Evolutionary conservation across 805 yeast species (phyloP).

Genomic region (Dipodascus albidus): DNA sequence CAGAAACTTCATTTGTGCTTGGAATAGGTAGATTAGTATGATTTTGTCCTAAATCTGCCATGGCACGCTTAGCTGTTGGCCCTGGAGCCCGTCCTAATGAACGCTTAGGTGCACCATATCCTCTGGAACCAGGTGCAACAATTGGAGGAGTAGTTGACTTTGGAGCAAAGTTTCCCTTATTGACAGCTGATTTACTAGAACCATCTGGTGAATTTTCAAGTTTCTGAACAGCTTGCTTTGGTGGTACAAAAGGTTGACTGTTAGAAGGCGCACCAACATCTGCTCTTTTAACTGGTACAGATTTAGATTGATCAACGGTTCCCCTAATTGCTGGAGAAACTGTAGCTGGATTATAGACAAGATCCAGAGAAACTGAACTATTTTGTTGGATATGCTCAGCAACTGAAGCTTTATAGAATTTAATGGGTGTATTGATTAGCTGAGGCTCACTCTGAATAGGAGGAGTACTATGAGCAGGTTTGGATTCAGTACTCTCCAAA

Average conservation of each 20-base stretch:
- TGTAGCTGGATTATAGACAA: constrained; percentile 18
- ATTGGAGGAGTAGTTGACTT: not conserved
- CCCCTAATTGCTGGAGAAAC: constrained; percentile 14
- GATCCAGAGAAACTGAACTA: constrained; percentile 13
- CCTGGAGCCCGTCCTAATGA: not conserved
- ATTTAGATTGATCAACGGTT: constrained; percentile 1
- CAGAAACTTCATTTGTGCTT: not conserved
- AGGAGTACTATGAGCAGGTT: not conserved
- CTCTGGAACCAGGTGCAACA: no score
- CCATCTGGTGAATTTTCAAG: not conserved
- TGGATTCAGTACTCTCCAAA: no score
- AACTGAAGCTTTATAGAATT: constrained; percentile 20
- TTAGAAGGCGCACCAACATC: no score
- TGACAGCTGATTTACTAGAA: no score
- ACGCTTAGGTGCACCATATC: not conserved
- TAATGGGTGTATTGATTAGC: constrained; percentile 8
- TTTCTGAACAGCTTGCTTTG: no score
- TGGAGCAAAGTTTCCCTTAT: not conserved
- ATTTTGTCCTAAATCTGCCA: not conserved
- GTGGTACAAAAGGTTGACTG: no score
- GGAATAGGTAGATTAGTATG: not conserved
- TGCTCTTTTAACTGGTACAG: constrained; percentile 2
- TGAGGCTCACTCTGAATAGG: not conserved
- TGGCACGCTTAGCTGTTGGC: not conserved
- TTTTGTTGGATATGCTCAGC: constrained; percentile 19